Evolutionary conservation across 495 filamentous ascomycete species (phyloP).

Genomic region (Bryoglossum gracile): DNA sequence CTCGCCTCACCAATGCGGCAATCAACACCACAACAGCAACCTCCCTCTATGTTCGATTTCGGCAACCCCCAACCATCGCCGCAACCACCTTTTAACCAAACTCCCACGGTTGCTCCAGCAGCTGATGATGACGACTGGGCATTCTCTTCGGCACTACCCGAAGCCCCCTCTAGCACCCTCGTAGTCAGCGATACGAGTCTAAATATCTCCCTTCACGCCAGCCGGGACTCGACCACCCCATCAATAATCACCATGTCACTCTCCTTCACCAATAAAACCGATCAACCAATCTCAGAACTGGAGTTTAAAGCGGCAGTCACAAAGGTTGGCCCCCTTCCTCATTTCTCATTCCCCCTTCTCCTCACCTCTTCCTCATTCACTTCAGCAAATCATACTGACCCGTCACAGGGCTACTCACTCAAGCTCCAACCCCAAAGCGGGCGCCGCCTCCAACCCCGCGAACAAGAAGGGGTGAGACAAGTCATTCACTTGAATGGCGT

Average conservation of each 20-base stretch:
- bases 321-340: constrained; percentile 49
- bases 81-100: constrained; percentile 24
- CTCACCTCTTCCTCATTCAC: background rate
- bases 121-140: constrained; percentile 87
- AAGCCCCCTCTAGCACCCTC: constrained; percentile 38
- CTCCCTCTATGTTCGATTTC: constrained; percentile 25
- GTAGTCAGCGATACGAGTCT: constrained; percentile 42
- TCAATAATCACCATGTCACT: constrained; percentile 53
- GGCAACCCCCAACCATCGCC: constrained; percentile 19
- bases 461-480: constrained; percentile 75
- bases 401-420: constrained; percentile 62
- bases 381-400: constrained; percentile 3
- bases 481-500: constrained; percentile 70
- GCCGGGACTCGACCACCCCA: constrained; percentile 28
- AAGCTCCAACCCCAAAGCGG: constrained; percentile 78
- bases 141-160: constrained; percentile 77
- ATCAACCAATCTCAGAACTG: constrained; percentile 63
- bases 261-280: constrained; percentile 70
- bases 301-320: constrained; percentile 91
- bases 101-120: constrained; percentile 32
- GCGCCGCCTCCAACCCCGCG: constrained; percentile 62
- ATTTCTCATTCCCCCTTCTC: background rate
- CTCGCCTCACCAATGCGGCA: constrained; percentile 45
- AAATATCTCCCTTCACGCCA: constrained; percentile 44
- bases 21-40: constrained; percentile 32